Percentiles rank a stretch among this genome's conserved stretches.
These are phyloP conservation scores for Hydnomerulius pinastri DNA, from an alignment of 768 basidiomycete genomes.

Conservation along the genomic window DNA sequence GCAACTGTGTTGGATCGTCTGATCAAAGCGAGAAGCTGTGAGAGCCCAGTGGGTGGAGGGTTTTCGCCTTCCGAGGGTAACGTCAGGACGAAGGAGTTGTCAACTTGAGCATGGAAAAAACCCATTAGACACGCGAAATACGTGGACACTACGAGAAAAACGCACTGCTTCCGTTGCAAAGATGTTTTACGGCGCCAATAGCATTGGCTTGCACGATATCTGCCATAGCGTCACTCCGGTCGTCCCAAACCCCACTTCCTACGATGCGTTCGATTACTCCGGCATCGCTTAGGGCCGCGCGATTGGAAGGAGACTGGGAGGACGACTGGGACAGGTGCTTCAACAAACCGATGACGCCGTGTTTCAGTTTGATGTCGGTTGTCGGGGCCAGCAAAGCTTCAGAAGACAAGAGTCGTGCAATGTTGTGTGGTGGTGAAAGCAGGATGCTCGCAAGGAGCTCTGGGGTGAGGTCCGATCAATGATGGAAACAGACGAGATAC, in stretches of 20 bases:
- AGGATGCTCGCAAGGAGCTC: constrained; percentile 63
- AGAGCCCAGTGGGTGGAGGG: constrained; percentile 50
- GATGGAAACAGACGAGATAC: not conserved
- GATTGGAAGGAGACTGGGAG: constrained; percentile 58
- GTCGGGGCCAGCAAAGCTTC: constrained; percentile 51
- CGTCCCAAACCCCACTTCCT: constrained; percentile 67
- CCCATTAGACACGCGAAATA: constrained; percentile 29
- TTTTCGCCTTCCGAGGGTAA: constrained; percentile 40
- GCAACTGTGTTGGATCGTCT: constrained; percentile 79
- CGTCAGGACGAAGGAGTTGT: constrained; percentile 53
- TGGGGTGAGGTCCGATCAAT: constrained; percentile 30
- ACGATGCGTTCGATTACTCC: constrained; percentile 64
- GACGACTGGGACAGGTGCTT: constrained; percentile 81
- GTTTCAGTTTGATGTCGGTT: constrained; percentile 81
- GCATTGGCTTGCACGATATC: constrained; percentile 86
- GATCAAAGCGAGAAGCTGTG: constrained; percentile 73
- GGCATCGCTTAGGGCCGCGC: constrained; percentile 57
- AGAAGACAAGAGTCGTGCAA: constrained; percentile 64
- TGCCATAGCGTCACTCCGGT: constrained; percentile 74
- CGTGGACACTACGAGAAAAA: constrained; percentile 15
- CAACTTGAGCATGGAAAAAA: constrained; percentile 31
- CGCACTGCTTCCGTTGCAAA: constrained; percentile 77
- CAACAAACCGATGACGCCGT: constrained; percentile 83
- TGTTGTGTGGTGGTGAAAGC: constrained; percentile 61
- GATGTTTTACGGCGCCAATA: constrained; percentile 86